Percentiles rank a stretch among this genome's conserved stretches.
These are phyloP conservation scores for Backusella mclennaniae DNA, from an alignment of 192 early-diverging fungal genomes.

Conservation along the genomic window DNA sequence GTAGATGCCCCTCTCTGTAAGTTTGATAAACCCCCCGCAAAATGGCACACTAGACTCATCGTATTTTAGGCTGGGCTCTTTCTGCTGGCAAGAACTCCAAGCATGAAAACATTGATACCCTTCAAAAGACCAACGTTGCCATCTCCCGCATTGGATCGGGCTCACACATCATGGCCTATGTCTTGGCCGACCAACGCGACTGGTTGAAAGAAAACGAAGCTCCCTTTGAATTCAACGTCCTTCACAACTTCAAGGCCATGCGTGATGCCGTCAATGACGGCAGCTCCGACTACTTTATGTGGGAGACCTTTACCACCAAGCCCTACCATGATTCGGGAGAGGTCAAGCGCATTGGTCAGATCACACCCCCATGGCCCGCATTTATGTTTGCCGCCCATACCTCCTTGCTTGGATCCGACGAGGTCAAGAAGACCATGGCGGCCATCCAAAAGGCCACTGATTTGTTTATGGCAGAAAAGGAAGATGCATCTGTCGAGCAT, in stretches of 20 bases:
- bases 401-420: constrained; percentile 36
- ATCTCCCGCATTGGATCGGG: constrained; percentile 78
- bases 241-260: constrained; percentile 76
- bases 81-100: constrained; percentile 53
- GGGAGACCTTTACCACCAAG: constrained; percentile 93
- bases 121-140: constrained; percentile 42
- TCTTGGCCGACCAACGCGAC: constrained; percentile 62
- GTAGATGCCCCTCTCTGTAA: constrained; percentile 71
- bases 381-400: constrained; percentile 76
- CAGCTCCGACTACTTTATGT: constrained; percentile 77
- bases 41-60: constrained; percentile 29
- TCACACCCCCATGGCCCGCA: constrained; percentile 89
- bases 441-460: constrained; percentile 43
- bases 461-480: constrained; percentile 45
- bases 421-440: constrained; percentile 28
- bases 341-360: constrained; percentile 69
- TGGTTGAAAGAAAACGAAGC: constrained; percentile 44
- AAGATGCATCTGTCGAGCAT: constrained; percentile 44
- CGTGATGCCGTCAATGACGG: constrained; percentile 63
- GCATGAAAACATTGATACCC: constrained; percentile 40
- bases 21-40: constrained; percentile 14
- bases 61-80: constrained; percentile 59
- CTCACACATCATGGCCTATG: constrained; percentile 73
- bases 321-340: constrained; percentile 69
- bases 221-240: constrained; percentile 64